Conservation (phyloP, 805 yeast species). For the Candida gorgasii region DNA sequence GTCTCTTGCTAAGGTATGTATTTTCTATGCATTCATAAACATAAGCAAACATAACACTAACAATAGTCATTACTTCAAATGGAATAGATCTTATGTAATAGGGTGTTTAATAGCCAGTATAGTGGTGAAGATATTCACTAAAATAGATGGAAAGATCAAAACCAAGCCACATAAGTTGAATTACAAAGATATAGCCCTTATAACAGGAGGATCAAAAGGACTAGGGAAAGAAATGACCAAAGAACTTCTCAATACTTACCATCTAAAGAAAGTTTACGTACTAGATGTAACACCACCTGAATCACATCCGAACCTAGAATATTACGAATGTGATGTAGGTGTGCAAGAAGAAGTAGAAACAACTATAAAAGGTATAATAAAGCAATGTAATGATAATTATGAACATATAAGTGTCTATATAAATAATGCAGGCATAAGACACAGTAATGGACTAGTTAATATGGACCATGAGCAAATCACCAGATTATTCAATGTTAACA, state of each 20-base stretch:
- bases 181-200: slow-evolving; percentile 28
- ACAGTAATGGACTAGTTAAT: slow-evolving; percentile 28
- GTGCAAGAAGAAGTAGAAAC: slow-evolving; percentile 17
- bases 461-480: slow-evolving; percentile 22
- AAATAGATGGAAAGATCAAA: slow-evolving; percentile 2
- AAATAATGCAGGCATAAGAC: slow-evolving; percentile 53
- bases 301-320: slow-evolving; percentile 13
- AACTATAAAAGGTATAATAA: slow-evolving; percentile 25
- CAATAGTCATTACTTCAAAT: background rate
- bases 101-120: background rate
- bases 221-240: slow-evolving; percentile 46
- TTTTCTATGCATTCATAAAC: background rate
- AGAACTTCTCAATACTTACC: slow-evolving; percentile 22
- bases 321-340: slow-evolving; percentile 26
- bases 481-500: slow-evolving; percentile 30
- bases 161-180: background rate
- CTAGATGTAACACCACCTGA: slow-evolving; percentile 13
- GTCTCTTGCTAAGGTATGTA: background rate
- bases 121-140: background rate
- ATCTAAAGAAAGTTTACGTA: slow-evolving; percentile 17
- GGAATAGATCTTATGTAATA: background rate
- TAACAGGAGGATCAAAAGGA: slow-evolving; percentile 56
- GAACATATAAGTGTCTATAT: slow-evolving; percentile 29
- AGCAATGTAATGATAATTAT: slow-evolving; percentile 12
- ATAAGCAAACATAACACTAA: background rate